Percentiles rank a stretch among this genome's conserved stretches.
Conservation (phyloP, 1,139 yeast species). For the Kurtzmaniella quercitrusa region DNA sequence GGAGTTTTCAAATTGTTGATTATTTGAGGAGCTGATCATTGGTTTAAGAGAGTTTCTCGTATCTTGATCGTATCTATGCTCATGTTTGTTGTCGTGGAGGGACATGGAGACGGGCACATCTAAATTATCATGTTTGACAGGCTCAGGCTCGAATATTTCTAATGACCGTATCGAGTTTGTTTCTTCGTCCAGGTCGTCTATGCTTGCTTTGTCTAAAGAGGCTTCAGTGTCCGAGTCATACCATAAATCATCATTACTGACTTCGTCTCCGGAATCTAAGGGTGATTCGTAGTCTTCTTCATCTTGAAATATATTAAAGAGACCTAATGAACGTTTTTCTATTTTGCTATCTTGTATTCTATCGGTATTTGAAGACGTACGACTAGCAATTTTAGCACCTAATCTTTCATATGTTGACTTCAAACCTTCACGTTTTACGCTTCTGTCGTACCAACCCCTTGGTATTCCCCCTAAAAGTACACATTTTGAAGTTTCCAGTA, state of each 20-base stretch:
- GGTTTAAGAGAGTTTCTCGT: no score
- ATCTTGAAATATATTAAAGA: not conserved
- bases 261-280: not conserved
- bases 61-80: no score
- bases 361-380: no score
- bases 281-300: not conserved
- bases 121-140: not conserved
- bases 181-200: not conserved
- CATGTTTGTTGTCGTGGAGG: no score
- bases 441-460: conserved; percentile 46
- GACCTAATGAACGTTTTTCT: not conserved
- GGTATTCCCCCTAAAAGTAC: conserved; percentile 66
- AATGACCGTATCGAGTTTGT: no score
- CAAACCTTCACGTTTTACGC: conserved; percentile 16
- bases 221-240: not conserved
- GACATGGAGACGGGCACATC: not conserved
- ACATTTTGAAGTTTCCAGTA: conserved; percentile 48
- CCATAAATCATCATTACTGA: not conserved
- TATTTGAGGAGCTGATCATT: no score
- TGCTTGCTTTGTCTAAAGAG: not conserved
- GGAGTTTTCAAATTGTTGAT: no score
- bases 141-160: not conserved
- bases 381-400: not conserved
- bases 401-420: not conserved
- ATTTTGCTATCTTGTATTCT: not conserved